phyloP scores from a whole-genome alignment of 441 rosid genomes.

The Heliophila coronopifolia region DNA sequence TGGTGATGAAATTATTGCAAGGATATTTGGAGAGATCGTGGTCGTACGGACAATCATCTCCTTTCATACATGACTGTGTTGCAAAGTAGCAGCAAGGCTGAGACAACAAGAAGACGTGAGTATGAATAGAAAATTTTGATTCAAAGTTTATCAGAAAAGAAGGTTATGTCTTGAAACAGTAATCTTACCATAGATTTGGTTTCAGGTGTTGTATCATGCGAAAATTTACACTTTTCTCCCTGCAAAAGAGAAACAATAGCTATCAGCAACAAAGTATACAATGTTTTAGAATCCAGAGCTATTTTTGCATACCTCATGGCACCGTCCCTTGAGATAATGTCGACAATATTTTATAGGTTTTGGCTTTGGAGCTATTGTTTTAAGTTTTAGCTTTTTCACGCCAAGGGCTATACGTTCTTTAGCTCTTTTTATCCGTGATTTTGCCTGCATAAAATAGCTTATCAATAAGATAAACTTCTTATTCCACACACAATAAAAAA shows the following conservation, averaged over 20 bases:
- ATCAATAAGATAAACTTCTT: constrained; percentile 8
- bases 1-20: constrained; percentile 45
- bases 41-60: constrained; percentile 83
- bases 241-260: constrained; percentile 27
- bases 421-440: constrained; percentile 62
- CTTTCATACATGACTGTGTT: constrained; percentile 81
- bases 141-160: constrained; percentile 11
- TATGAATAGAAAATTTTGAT: too few relatives aligned
- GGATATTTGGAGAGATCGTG: constrained; percentile 82
- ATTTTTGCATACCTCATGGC: constrained; percentile 52
- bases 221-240: constrained; percentile 84
- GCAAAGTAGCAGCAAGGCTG: constrained; percentile 92
- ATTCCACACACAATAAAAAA: constrained; percentile 1
- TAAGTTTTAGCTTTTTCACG: constrained; percentile 68
- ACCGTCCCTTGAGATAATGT: constrained; percentile 70
- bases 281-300: background rate
- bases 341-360: constrained; percentile 53
- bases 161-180: constrained; percentile 6
- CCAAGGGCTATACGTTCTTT: constrained; percentile 64
- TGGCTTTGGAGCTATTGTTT: constrained; percentile 47
- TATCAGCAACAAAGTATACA: constrained; percentile 13
- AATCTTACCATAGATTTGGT: constrained; percentile 70
- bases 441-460: constrained; percentile 43
- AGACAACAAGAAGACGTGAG: constrained; percentile 22
- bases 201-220: constrained; percentile 72